Percentiles rank a stretch among this genome's conserved stretches.
Evolutionary conservation across 495 filamentous ascomycete genomes (phyloP).

Genomic region (Aspergillus egyptiacus): DNA sequence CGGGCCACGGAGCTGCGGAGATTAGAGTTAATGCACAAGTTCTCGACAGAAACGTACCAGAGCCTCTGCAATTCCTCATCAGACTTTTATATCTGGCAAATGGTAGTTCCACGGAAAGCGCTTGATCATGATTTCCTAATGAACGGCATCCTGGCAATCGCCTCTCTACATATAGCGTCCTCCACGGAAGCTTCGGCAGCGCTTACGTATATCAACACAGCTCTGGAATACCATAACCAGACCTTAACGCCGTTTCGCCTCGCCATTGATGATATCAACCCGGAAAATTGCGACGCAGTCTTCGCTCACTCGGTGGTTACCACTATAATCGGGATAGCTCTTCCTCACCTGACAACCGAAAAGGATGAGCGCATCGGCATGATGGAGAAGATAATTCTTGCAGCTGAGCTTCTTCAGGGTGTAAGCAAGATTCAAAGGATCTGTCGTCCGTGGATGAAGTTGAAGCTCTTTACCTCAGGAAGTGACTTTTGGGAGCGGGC

Average conservation of each 20-base stretch:
- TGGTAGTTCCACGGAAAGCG: constrained; percentile 42
- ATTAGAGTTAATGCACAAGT: constrained; percentile 40
- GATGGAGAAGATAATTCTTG: constrained; percentile 34
- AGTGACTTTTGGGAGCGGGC: constrained; percentile 17
- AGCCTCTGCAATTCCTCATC: constrained; percentile 27
- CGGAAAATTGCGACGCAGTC: constrained; percentile 46
- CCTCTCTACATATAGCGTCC: constrained; percentile 48
- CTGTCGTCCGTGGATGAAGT: constrained; percentile 28
- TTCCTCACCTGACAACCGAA: constrained; percentile 36
- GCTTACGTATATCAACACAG: constrained; percentile 44
- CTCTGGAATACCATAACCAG: constrained; percentile 44
- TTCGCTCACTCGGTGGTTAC: constrained; percentile 49
- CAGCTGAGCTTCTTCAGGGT: constrained; percentile 35
- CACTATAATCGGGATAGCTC: constrained; percentile 42
- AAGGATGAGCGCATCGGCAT: constrained; percentile 27
- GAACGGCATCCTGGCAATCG: constrained; percentile 48
- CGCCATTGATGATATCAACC: constrained; percentile 40
- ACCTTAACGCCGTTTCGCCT: constrained; percentile 42
- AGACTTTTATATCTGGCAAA: constrained; percentile 31
- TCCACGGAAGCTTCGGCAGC: constrained; percentile 29
- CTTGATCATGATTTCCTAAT: constrained; percentile 49
- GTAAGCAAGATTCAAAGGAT: constrained; percentile 32
- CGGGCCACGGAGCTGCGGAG: constrained; percentile 25
- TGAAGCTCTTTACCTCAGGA: constrained; percentile 23
- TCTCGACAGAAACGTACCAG: constrained; percentile 35